Percentiles rank a stretch among this genome's conserved stretches.
These are phyloP conservation scores for Ustilago xerochloae DNA, from an alignment of 1,284 basidiomycete species.

Conservation along the genomic window DNA sequence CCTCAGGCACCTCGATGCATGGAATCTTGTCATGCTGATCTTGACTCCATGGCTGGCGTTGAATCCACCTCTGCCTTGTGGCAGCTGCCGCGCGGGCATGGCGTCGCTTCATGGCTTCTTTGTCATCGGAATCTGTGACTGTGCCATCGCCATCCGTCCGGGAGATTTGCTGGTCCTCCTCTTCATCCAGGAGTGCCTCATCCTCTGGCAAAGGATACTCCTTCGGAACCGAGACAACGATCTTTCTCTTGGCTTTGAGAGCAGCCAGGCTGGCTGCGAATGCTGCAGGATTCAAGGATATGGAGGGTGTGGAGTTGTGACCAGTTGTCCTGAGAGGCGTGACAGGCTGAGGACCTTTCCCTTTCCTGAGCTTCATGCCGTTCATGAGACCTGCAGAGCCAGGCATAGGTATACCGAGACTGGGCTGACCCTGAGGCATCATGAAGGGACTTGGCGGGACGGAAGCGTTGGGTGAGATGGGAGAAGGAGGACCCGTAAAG, in stretches of 20 bases:
- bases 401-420: slow-evolving; percentile 4
- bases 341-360: slow-evolving; percentile 34
- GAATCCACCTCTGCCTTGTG: slow-evolving; percentile 31
- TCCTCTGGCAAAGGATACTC: slow-evolving; percentile 34
- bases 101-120: slow-evolving; percentile 3
- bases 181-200: slow-evolving; percentile 20
- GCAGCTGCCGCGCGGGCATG: slow-evolving; percentile 21
- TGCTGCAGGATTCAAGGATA: slow-evolving; percentile 56
- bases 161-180: not conserved
- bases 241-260: slow-evolving; percentile 38
- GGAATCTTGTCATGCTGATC: slow-evolving; percentile 11
- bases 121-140: not conserved
- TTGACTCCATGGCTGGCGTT: slow-evolving; percentile 14
- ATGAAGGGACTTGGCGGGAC: slow-evolving; percentile 20
- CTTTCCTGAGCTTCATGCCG: slow-evolving; percentile 20
- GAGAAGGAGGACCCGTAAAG: slow-evolving; percentile 31
- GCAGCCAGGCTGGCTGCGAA: slow-evolving; percentile 49
- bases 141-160: not conserved
- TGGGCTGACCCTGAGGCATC: slow-evolving; percentile 11
- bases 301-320: slow-evolving; percentile 61
- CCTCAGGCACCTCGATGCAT: slow-evolving; percentile 18
- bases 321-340: slow-evolving; percentile 59
- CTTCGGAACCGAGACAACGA: slow-evolving; percentile 41
- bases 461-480: slow-evolving; percentile 21
- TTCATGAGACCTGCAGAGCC: slow-evolving; percentile 7